Conservation (phyloP, 1,139 yeast species). For the Kodamaea fungicola region DNA sequence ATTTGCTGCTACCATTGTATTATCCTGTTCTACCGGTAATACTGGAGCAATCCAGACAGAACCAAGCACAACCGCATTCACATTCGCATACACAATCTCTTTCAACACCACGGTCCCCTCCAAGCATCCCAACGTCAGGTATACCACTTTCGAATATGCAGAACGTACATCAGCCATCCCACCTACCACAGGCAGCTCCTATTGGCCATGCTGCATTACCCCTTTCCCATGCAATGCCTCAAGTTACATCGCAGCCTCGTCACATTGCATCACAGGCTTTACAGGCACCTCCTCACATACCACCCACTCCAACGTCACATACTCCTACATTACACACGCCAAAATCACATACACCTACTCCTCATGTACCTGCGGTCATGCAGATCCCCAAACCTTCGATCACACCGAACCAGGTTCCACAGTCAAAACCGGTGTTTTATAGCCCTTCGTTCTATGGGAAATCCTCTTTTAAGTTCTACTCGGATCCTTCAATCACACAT, state of each 20-base stretch:
- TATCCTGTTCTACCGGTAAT: background rate
- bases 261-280: background rate
- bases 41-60: background rate
- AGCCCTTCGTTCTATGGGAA: background rate
- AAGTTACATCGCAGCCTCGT: background rate
- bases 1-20: constrained; percentile 2
- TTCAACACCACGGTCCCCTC: background rate
- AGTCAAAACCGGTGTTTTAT: constrained; percentile 1
- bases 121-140: background rate
- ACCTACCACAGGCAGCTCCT: background rate
- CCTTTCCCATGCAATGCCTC: background rate
- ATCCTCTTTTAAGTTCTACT: background rate
- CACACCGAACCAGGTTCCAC: background rate
- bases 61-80: background rate
- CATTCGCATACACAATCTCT: background rate
- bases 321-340: too few species aligned
- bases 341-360: too few species aligned
- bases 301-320: too few species aligned
- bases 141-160: background rate
- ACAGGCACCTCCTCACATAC: too few species aligned
- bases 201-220: background rate
- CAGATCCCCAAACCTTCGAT: too few species aligned
- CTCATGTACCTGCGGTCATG: too few species aligned
- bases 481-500: too few species aligned
- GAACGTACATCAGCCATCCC: background rate